Evolutionary conservation across 257 asterid genomes (phyloP), one percentile per base, ranked within the genome.

Genomic region (Coffea eugenioides): DNA sequence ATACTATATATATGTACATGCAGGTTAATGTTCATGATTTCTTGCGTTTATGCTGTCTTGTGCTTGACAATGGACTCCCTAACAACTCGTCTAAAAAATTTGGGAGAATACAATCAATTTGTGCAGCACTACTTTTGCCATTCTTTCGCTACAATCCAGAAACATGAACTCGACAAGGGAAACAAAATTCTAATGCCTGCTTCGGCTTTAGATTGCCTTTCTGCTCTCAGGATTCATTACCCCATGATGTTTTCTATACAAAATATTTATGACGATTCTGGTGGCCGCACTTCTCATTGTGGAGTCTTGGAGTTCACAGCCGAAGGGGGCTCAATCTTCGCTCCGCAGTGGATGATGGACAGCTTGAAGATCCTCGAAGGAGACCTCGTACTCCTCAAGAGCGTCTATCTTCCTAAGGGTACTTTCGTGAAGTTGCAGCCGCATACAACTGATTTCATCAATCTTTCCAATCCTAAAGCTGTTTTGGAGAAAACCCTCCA

Each of bases 401-500:
- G 20, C 9, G 4, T 3, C 18, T 51, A 0, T 51, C 57, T 13
- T 51, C 16, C 57, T 12, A 51, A 13, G 12, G 57, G n/a, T 3
- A 56, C 23, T 3, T 56, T 15, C 21, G n/a, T 56, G 6, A 56
- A 56, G 62, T 56, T 56, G 62, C 31, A 21, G 12, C 66, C 31
- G 21, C 25, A 59, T 11, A 59, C 31, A 10, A 48, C 61, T 34
- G n/a, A 71, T 14, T 27, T 59, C 74, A 62, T 67, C 72, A 10
- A 14, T 64, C 52, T 81, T 34, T n/a, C 76, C 10, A 34, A 69
- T n/a, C 77, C 76, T 4, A 74, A 39, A 51, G 83, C 34, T 9
- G 69, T 74, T 36, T 23, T 76, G 25, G 25, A 62, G 52, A 43
- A 46, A 46, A 6, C 51, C 51, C 48, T 77, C 9, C 45, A 16